Evolutionary conservation across 768 basidiomycete genomes (phyloP), one percentile per base, ranked within the genome.

Genomic region (Hypholoma sublateritium): DNA sequence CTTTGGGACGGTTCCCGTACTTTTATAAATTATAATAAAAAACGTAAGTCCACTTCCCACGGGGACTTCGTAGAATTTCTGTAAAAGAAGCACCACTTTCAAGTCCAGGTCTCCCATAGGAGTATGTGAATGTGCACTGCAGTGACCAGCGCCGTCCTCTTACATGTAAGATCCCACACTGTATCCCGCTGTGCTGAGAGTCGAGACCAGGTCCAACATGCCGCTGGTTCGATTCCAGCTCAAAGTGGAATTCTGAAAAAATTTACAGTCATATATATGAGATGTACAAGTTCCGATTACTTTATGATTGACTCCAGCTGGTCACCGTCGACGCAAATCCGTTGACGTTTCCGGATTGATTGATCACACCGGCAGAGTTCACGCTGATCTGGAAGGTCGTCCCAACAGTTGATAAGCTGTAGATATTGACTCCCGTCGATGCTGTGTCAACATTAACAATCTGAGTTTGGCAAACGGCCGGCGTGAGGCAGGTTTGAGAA

Each of bases 371-470:
- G 6, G 61, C 64, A 6, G 72, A 70, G 51, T 77, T 75, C 32
- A 87, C 74, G 61, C 80, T 84, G n/a, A 88, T 57, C 72, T 81
- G 79, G 66, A 69, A 80, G 1, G 74, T 77, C 1, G 79, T 74
- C n/a, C 74, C 84, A 7, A 88, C 79, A 0, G 85, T 88, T 9
- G 84, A 80, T 22, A 89, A 68, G 58, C 80, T 80, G 73, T 82
- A 87, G 36, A 88, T 72, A 55, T 68, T 69, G 48, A 87, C 34
- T 34, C 47, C 70, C 1, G 69, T 66, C n/a, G 86, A 86, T 12
- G 63, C 62, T 8, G 72, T 68, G 64, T 83, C 82, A 52, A 88
- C 68, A 61, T 81, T 77, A 54, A 80, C 52, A 41, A 87, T 78
- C 62, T 87, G 83, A 6, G 62, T 61, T 65, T 90, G 88, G 69